Percentiles rank a stretch among this genome's conserved stretches.
Conservation (phyloP, 306 rosid genomes). For the Albizia julibrissin region DNA sequence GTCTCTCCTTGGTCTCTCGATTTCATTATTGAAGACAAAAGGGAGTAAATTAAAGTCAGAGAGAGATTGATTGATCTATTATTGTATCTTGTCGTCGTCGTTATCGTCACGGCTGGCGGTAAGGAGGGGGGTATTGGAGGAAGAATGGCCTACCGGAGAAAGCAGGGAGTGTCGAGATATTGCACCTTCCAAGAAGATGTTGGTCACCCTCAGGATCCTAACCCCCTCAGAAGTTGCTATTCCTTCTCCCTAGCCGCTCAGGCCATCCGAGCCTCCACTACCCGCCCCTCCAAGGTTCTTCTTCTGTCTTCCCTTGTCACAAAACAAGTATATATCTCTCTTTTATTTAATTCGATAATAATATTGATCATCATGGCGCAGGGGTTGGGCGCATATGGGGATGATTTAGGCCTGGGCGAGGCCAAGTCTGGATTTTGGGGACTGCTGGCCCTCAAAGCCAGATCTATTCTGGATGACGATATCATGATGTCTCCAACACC, state of each 20-base stretch:
- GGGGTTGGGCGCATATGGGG: constrained; percentile 57
- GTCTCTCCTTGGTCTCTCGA: too few species aligned
- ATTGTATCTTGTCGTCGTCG: not conserved
- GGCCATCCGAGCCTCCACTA: too few species aligned
- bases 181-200: constrained; percentile 83
- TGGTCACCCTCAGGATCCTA: constrained; percentile 12
- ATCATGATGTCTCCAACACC: constrained; percentile 21
- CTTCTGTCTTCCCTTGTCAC: too few species aligned
- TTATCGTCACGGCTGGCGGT: not conserved
- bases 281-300: constrained; percentile 43
- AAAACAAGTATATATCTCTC: too few species aligned
- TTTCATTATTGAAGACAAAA: too few species aligned
- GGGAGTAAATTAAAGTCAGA: not conserved
- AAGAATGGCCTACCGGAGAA: constrained; percentile 64
- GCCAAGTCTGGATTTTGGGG: constrained; percentile 88
- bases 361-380: constrained; percentile 12
- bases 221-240: not conserved
- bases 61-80: not conserved
- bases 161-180: constrained; percentile 64
- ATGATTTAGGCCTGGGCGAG: constrained; percentile 23
- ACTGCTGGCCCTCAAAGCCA: constrained; percentile 79
- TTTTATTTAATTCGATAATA: too few species aligned
- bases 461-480: constrained; percentile 80
- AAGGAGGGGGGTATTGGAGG: not conserved
- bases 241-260: constrained; percentile 6